Percentiles rank a stretch among this genome's conserved stretches.
phyloP scores from a whole-genome alignment of 148 eudicot genomes.

The Camellia lanceoleosa region DNA sequence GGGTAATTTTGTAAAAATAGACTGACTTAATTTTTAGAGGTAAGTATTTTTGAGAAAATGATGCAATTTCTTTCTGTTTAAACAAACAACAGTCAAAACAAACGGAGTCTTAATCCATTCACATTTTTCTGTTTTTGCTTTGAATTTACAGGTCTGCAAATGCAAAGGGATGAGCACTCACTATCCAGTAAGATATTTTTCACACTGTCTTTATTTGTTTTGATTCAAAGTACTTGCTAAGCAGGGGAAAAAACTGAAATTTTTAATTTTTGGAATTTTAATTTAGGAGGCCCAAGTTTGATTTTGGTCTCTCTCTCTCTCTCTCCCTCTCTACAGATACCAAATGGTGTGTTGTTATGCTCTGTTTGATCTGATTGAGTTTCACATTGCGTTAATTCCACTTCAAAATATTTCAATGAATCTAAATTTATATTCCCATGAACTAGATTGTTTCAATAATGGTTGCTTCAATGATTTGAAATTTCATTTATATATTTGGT shows the following conservation, averaged over 20 bases:
- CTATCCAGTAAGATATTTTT: constrained; percentile 49
- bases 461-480: background rate
- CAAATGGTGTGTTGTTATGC: background rate
- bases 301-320: background rate
- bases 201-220: background rate
- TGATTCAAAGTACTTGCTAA: background rate
- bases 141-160: constrained; percentile 58
- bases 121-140: background rate
- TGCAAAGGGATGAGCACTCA: constrained; percentile 54
- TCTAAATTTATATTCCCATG: background rate
- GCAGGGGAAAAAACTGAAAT: background rate
- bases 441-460: background rate
- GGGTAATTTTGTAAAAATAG: too few relatives aligned
- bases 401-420: background rate
- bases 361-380: background rate
- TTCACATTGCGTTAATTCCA: background rate
- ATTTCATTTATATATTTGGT: background rate
- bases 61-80: too few relatives aligned
- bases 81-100: too few relatives aligned
- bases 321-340: background rate
- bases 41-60: too few relatives aligned
- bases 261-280: background rate
- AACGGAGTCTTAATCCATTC: too few relatives aligned
- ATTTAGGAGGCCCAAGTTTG: background rate
- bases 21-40: too few relatives aligned